These are phyloP conservation scores for Podila minutissima DNA, from an alignment of 192 early-diverging fungal species.

Conservation along the genomic window DNA sequence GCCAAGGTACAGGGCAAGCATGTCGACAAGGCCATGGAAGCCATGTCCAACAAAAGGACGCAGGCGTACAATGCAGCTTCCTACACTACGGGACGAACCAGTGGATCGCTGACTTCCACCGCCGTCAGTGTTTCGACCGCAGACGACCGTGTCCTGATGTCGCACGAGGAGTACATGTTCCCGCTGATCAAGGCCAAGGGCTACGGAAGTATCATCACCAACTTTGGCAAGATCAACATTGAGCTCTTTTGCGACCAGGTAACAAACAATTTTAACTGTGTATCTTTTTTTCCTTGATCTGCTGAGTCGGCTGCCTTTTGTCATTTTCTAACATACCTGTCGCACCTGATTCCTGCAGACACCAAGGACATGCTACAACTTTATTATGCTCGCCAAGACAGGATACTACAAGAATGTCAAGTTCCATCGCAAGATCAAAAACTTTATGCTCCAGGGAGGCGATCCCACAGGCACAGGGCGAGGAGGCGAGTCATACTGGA, in stretches of 20 bases:
- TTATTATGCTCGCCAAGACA: conserved; percentile 84
- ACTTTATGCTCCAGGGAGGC: conserved; percentile 99
- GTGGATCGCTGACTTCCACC: conserved; percentile 91
- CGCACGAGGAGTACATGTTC: conserved; percentile 93
- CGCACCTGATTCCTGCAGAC: conserved; percentile 38
- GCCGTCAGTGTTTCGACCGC: conserved; percentile 75
- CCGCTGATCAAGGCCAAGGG: conserved; percentile 84
- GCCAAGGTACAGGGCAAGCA: conserved; percentile 18
- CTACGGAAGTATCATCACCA: conserved; percentile 82
- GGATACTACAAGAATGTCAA: conserved; percentile 86
- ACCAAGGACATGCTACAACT: conserved; percentile 93
- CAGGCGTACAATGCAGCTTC: conserved; percentile 81
- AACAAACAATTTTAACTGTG: background rate
- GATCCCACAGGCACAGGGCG: conserved; percentile 95
- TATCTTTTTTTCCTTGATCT: background rate
- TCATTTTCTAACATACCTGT: too few species aligned
- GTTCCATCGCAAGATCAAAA: conserved; percentile 89
- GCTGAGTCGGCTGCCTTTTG: too few species aligned
- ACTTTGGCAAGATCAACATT: conserved; percentile 82
- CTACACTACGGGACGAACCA: conserved; percentile 81
- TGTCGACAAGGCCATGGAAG: conserved; percentile 23
- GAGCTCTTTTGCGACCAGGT: conserved; percentile 83
- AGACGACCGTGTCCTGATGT: conserved; percentile 74
- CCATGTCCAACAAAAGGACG: conserved; percentile 55
- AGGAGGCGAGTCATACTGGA: conserved; percentile 84